phyloP scores from a whole-genome alignment of 768 basidiomycete genomes.

The Rhodotorula diobovata region DNA sequence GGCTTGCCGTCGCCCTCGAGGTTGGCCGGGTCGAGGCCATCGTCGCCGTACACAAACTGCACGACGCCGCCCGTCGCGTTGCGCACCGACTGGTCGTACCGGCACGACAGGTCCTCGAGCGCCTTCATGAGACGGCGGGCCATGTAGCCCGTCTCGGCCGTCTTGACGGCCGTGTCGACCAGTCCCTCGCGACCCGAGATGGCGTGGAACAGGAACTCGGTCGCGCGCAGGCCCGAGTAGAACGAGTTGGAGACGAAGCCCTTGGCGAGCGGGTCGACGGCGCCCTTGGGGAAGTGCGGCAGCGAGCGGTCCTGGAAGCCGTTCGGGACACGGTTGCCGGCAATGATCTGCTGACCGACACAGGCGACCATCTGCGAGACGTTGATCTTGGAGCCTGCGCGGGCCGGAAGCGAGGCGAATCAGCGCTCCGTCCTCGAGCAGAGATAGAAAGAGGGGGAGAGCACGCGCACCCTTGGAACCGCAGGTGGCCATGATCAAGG shows the following conservation, averaged over 20 bases:
- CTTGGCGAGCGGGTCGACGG: slow-evolving; percentile 90
- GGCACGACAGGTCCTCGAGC: slow-evolving; percentile 89
- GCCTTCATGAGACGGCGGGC: slow-evolving; percentile 98
- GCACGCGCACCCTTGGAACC: slow-evolving; percentile 94
- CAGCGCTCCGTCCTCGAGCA: slow-evolving; percentile 2
- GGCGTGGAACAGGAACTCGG: slow-evolving; percentile 97
- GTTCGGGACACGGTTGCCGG: slow-evolving; percentile 95
- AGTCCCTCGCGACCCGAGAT: slow-evolving; percentile 97
- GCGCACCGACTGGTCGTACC: slow-evolving; percentile 91
- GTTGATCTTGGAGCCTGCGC: slow-evolving; percentile 88
- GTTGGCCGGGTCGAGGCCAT: slow-evolving; percentile 93
- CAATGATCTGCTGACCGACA: slow-evolving; percentile 98
- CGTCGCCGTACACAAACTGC: slow-evolving; percentile 94
- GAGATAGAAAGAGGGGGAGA: neutral
- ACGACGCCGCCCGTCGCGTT: slow-evolving; percentile 93
- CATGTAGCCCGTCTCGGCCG: slow-evolving; percentile 99
- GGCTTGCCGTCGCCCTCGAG: slow-evolving; percentile 94
- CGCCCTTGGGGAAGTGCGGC: slow-evolving; percentile 98
- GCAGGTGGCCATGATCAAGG: slow-evolving; percentile 97
- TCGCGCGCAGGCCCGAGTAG: slow-evolving; percentile 81
- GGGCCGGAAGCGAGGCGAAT: neutral
- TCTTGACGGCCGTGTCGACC: slow-evolving; percentile 99
- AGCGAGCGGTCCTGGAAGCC: slow-evolving; percentile 98
- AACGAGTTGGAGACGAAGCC: slow-evolving; percentile 98
- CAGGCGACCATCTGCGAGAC: slow-evolving; percentile 99